phyloP scores from a whole-genome alignment of 148 eudicot species.

The Silene uniflora region DNA sequence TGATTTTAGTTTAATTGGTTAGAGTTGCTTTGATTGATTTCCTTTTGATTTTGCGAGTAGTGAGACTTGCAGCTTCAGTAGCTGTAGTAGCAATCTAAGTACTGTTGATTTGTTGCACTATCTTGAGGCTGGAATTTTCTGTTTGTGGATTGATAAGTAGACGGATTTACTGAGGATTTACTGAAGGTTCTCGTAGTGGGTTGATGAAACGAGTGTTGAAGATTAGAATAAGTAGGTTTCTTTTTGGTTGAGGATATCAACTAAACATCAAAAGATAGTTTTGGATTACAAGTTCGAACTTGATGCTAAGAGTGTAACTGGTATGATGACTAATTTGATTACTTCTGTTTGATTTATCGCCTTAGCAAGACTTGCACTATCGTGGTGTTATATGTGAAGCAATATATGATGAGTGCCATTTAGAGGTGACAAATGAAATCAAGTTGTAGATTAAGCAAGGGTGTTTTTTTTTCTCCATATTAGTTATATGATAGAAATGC shows the following conservation, averaged over 20 bases:
- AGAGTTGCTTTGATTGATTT: no score
- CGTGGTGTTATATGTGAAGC: background rate
- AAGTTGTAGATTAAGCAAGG: background rate
- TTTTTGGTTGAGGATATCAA: background rate
- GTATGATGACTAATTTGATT: no score
- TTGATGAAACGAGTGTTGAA: background rate
- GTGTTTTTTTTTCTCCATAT: background rate
- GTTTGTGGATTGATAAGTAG: background rate
- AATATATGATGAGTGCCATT: background rate
- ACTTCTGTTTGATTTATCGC: background rate
- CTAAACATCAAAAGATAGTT: background rate
- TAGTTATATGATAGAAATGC: no score
- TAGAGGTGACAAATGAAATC: background rate
- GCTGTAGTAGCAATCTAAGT: background rate
- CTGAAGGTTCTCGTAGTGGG: background rate
- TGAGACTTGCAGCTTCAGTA: background rate
- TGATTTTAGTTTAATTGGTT: background rate
- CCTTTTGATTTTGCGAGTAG: background rate
- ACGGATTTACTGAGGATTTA: background rate
- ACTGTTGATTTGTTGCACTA: background rate
- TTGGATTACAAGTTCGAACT: background rate
- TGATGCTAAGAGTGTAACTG: background rate
- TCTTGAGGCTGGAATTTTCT: background rate
- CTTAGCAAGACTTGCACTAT: background rate
- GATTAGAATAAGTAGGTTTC: background rate